Base-by-base conservation (phyloP, 768 basidiomycete species). In the Lentinula sp. region DNA sequence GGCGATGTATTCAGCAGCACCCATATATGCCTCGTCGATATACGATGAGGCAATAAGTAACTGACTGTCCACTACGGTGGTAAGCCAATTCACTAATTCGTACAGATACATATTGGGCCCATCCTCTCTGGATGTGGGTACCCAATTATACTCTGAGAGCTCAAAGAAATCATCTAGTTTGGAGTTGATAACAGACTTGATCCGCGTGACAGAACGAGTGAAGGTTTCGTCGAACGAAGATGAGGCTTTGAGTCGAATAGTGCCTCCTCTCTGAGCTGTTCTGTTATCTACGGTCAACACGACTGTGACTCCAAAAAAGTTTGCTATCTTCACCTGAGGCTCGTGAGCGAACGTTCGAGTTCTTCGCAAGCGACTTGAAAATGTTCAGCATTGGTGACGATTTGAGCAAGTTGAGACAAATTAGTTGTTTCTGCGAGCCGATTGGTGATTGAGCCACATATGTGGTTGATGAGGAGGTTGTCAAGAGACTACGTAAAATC, bases 121-220 rank as follows among this genome's bases (percentile, higher is more conserved):
- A 61, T 82, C 79, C 69, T 91, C 88, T 37, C 85, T 83, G 10
- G 77, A 71, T 37, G 79, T 76, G 8, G 93, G 90, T 39, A 88
- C 90, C 95, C 95, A 98, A 67, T 95, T 87, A 71, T 98, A 98
- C 73, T 96, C 93, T 4, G 95, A 90, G 46, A 96, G 79, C 62
- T 93, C 97, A 71, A 97, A 96, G 77, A 96, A 96, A 66, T 94
- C 91, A 68, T 96, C 92, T 6, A 98, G 85, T 70, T 99, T 98
- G 20, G 90, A 90, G 7, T 86, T 84, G 67, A 98, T 95, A 48
- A 96, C 81, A 10, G 80, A 79, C 16, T 88, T 86, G 65, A 98
- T 91, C 4, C 93, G 88, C 36, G 79, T 77, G 51, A 87, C 80
- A 8, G 95, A 90, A 45, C 81, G 81, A 9, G 81, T 76, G 42